Base-by-base conservation (phyloP, 2,329 filamentous ascomycete species). In the Aspergillus thermomutatus region DNA sequence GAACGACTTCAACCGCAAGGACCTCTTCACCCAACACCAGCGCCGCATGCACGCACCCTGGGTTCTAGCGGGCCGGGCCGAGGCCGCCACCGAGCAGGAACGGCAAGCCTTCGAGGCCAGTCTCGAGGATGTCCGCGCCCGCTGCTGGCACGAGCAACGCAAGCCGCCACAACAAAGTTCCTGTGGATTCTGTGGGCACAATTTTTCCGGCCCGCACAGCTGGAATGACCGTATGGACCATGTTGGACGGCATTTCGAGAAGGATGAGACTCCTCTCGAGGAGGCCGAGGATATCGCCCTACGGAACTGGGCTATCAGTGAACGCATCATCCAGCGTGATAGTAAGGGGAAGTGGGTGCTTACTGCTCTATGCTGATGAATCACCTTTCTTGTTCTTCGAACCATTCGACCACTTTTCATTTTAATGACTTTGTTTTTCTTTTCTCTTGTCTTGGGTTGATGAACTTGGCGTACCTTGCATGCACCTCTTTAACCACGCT, bases 181-280 rank as follows among this genome's bases (percentile, higher is more conserved):
- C 0, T 84, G 84, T 2, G 65, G 69, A 0, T 83, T 83, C 59
- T 97, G 92, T 71, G 66, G 55, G 2, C 56, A 67, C 49, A 69
- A 71, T 0, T 96, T 95, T 67, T 71, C 78, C 5, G 90, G 88
- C 0, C 59, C 69, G 0, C 81, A 78, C 5, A 85, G 85, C 10
- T 96, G 92, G 92, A 89, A 94, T 57, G 82, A 87, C 56, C 82
- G 90, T 25, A 91, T 96, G 86, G 92, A 97, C 72, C 92, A 97
- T 74, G 84, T 96, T 2, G 91, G 90, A 0, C 82, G 84, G 57
- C 92, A 97, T 71, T 80, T 93, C 48, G 91, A 94, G 73, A 87
- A 87, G 62, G 70, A 71, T 7, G 62, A 74, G 50, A 56, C 70
- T 54, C 50, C 58, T 52, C 41, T 62, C 27, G 54, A 68, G n/a